Evolutionary conservation across 2,329 filamentous ascomycete genomes (phyloP).

Genomic region (Epichloe gansuensis): DNA sequence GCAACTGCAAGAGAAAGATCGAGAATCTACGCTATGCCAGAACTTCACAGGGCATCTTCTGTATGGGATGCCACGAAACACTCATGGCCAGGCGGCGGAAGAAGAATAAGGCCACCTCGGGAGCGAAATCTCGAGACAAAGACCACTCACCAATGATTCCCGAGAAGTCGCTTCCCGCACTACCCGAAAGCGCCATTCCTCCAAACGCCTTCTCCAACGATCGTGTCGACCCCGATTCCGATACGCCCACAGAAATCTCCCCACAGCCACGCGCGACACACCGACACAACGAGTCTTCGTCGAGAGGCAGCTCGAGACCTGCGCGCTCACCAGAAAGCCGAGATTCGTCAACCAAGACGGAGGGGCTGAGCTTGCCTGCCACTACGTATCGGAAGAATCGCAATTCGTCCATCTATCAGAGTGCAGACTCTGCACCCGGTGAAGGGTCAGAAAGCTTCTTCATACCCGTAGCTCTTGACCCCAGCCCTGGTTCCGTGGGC

Average conservation of each 20-base stretch:
- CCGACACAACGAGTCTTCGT: conserved; percentile 39
- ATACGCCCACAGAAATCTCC: conserved; percentile 57
- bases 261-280: conserved; percentile 44
- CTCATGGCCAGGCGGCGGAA: conserved; percentile 88
- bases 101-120: conserved; percentile 57
- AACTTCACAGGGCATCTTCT: conserved; percentile 97
- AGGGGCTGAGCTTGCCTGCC: conserved; percentile 57
- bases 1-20: conserved; percentile 97
- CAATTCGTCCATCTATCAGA: conserved; percentile 52
- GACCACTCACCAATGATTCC: conserved; percentile 55
- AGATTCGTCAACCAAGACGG: conserved; percentile 28
- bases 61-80: conserved; percentile 97
- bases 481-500: conserved; percentile 44
- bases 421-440: conserved; percentile 30
- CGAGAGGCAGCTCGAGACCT: conserved; percentile 39
- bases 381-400: conserved; percentile 68
- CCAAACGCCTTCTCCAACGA: conserved; percentile 49
- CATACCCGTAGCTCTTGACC: conserved; percentile 64
- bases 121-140: conserved; percentile 48
- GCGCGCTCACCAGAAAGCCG: conserved; percentile 42
- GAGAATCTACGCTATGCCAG: conserved; percentile 95
- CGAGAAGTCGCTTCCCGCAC: conserved; percentile 85
- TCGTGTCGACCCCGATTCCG: conserved; percentile 46
- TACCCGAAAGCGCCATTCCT: conserved; percentile 63
- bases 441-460: conserved; percentile 58